Percentiles rank a stretch among this genome's conserved stretches.
phyloP scores from a whole-genome alignment of 805 yeast species.

The Wickerhamiella galacta region DNA sequence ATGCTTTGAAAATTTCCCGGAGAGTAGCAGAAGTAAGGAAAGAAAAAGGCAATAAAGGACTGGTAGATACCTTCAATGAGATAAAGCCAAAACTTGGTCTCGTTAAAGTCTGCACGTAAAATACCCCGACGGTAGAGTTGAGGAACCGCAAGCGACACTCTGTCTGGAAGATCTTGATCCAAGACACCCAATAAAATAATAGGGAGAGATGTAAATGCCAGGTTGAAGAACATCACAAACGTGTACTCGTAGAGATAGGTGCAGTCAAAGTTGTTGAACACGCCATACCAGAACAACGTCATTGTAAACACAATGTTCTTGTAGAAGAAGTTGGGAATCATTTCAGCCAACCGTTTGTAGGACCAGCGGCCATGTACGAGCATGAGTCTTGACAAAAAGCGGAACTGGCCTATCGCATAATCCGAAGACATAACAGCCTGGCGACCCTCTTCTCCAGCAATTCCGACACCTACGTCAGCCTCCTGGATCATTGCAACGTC shows the following conservation, averaged over 20 bases:
- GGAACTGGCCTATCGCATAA: conserved; percentile 67
- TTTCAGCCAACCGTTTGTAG: conserved; percentile 53
- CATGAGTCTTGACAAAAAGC: conserved; percentile 45
- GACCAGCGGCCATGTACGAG: conserved; percentile 80
- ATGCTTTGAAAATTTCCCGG: conserved; percentile 22
- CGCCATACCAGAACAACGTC: conserved; percentile 63
- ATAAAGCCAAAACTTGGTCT: conserved; percentile 39
- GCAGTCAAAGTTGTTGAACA: conserved; percentile 54
- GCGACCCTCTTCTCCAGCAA: conserved; percentile 76
- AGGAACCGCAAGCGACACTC: conserved; percentile 49
- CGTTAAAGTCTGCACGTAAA: conserved; percentile 44
- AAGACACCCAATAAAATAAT: conserved; percentile 54
- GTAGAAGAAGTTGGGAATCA: conserved; percentile 66
- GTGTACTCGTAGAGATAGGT: conserved; percentile 65
- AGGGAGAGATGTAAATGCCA: conserved; percentile 69
- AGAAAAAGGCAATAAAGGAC: conserved; percentile 50
- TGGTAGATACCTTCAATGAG: conserved; percentile 59
- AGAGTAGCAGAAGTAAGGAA: conserved; percentile 42
- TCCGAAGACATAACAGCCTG: conserved; percentile 81
- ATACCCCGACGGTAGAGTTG: conserved; percentile 56
- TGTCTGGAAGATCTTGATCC: conserved; percentile 61
- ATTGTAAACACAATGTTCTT: conserved; percentile 60
- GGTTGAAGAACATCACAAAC: conserved; percentile 58
- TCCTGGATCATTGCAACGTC: conserved; percentile 82
- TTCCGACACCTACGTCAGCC: conserved; percentile 73